Base-by-base conservation (phyloP, 106 monocot genomes). In the Posidonia australis region DNA sequence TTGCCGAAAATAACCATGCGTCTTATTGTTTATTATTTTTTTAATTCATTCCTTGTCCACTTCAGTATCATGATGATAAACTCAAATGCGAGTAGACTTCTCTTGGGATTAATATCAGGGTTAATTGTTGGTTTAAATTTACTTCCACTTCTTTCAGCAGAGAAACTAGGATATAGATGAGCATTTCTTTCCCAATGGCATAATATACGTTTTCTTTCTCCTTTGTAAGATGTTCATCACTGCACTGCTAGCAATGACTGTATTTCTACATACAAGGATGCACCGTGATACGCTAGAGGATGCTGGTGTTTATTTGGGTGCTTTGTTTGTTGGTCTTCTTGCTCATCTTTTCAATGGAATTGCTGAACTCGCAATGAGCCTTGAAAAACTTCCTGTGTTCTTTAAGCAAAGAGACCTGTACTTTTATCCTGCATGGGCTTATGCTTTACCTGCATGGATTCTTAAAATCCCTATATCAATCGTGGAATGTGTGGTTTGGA, bases 391-490 rank as follows among this genome's bases (percentile, higher is more conserved):
- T 49, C 83, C 83, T 5, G 70, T 83, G 16, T 83, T 83, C 73
- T 83, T 63, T 67, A 83, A 83, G 70, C 83, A 83, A 70, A 76
- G 83, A 62, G 79, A 83, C 44, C 65, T 66, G 32, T 64, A 72
- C 51, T 79, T 84, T 42, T 84, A 67, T 67, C 79, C 83, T 5
- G 43, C 79, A 51, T 84, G 83, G 83, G 77, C 83, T 2, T 84
- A 79, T 67, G 79, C 83, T 5, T 20, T 84, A 10, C 79, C 79
- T 9, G 44, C 72, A 23, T 83, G 83, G 79, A 60, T 83, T 43
- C 76, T 83, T 11, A 79, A 79, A 51, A 79, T 83, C 51, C 83
- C 83, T 16, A 67, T 83, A 63, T 69, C 79, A 0, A 36, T 79
- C 18, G 5, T 83, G 22, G 83, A 83, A 76, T 69, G 73, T 76